Base-by-base conservation (phyloP, 2,329 filamentous ascomycete genomes). In the Sphaerulina vaccinii region DNA sequence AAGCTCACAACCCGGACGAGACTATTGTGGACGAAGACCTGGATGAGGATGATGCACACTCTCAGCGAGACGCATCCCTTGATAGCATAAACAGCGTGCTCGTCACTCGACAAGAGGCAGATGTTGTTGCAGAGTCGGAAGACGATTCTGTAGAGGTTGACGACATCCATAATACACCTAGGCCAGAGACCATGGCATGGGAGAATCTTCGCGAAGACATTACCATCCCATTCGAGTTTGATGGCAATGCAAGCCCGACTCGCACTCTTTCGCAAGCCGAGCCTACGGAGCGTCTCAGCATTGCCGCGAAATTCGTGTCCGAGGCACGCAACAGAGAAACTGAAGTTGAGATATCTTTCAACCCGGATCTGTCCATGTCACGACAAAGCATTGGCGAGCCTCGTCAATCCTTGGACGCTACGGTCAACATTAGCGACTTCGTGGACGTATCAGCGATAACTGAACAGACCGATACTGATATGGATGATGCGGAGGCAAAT, bases 171-270 rank as follows among this genome's bases (percentile, higher is more conserved):
- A 37, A 22, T 19, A 58, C 61, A 10, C 51, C 56, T 15, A 43
- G 44, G n/a, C 61, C 61, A 13, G 61, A 67, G 38, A 68, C 64
- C 1, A 45, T 67, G 8, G 45, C 60, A n/a, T 68, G 65, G 65
- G 55, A 62, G 9, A 64, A 66, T 40, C 36, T 68, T 10, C 56
- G 59, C 3, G 50, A 65, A 15, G 62, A 66, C 36, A 43, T 54
- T n/a, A 64, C 65, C 10, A 66, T 67, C 19, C 59, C 61, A 1
- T 57, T 68, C 45, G 51, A 64, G 36, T 64, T 67, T 43, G 62
- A 66, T 22, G 37, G 38, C 9, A 55, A 62, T 29, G 29, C 48
- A n/a, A 51, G 35, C 19, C 41, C 41, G 15, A 21, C 23, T 32
- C 53, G 51, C 15, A 33, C 35, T 19, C 49, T 57, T n/a, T 51